A percentile compares a stretch with the other conserved stretches of the same genome.
Conservation (phyloP, 352 stramenopile species). For the Nothophytophthora sp. region DNA sequence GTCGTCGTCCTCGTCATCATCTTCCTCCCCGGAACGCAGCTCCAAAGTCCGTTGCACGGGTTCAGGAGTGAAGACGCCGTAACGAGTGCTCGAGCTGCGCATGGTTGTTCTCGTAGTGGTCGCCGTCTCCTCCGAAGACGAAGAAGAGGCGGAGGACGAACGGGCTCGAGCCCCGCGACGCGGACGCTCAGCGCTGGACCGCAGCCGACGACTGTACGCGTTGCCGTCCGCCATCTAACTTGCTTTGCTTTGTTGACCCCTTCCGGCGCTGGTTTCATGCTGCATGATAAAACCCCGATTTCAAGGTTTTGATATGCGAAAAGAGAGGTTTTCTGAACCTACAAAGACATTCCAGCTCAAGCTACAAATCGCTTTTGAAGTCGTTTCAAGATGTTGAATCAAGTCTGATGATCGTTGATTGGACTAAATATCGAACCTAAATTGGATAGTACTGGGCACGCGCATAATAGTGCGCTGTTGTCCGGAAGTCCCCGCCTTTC, state of each 20-base stretch:
- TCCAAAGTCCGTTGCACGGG: constrained; percentile 66
- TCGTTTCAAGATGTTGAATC: too few relatives aligned
- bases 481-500: too few relatives aligned
- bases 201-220: constrained; percentile 28
- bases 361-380: too few relatives aligned
- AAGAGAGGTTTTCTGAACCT: too few relatives aligned
- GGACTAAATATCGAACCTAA: too few relatives aligned
- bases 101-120: constrained; percentile 2
- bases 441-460: too few relatives aligned
- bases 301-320: too few relatives aligned
- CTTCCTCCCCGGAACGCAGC: constrained; percentile 42
- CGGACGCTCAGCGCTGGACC: constrained; percentile 11
- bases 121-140: constrained; percentile 22
- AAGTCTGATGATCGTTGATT: too few relatives aligned
- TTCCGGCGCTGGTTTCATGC: background rate
- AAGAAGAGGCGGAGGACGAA: background rate
- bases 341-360: too few relatives aligned
- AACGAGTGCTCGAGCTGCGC: constrained; percentile 3
- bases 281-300: too few relatives aligned
- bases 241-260: background rate
- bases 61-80: constrained; percentile 43
- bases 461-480: too few relatives aligned
- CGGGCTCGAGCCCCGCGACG: too few relatives aligned
- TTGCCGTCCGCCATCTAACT: constrained; percentile 20
- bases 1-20: constrained; percentile 41